Conservation (phyloP, 148 eudicot species). For the Chenopodium album region DNA sequence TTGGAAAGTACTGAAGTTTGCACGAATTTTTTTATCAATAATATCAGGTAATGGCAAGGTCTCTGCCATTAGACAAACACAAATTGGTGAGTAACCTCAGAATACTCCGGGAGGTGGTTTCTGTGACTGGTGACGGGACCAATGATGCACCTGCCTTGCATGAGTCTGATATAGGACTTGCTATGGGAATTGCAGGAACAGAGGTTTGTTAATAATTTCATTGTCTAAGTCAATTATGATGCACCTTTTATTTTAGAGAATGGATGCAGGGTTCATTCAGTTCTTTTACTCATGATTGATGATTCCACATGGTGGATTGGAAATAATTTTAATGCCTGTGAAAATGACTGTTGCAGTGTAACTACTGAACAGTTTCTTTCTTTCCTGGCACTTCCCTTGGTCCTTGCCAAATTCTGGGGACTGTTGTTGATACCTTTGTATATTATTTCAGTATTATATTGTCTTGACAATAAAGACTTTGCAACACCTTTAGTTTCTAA, state of each 20-base stretch:
- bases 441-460: not conserved
- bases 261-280: not conserved
- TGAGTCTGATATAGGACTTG: slow-evolving; percentile 49
- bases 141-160: slow-evolving; percentile 57
- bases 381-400: not conserved
- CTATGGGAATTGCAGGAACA: slow-evolving; percentile 57
- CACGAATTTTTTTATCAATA: not conserved
- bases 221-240: not conserved
- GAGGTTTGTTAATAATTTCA: slow-evolving; percentile 37
- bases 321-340: not conserved
- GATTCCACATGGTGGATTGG: not conserved
- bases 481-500: not conserved
- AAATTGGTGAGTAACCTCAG: slow-evolving; percentile 33
- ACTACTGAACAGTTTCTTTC: not conserved
- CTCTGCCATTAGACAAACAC: slow-evolving; percentile 48
- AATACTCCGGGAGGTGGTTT: slow-evolving; percentile 43
- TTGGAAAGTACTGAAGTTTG: not conserved
- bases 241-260: not conserved
- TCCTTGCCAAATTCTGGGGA: not conserved
- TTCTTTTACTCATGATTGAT: not conserved
- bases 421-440: not conserved
- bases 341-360: not conserved
- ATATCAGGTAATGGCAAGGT: slow-evolving; percentile 48
- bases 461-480: not conserved
- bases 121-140: slow-evolving; percentile 56